Conservation (phyloP, 2,329 filamentous ascomycete genomes). For the Cryphonectria parasitica region DNA sequence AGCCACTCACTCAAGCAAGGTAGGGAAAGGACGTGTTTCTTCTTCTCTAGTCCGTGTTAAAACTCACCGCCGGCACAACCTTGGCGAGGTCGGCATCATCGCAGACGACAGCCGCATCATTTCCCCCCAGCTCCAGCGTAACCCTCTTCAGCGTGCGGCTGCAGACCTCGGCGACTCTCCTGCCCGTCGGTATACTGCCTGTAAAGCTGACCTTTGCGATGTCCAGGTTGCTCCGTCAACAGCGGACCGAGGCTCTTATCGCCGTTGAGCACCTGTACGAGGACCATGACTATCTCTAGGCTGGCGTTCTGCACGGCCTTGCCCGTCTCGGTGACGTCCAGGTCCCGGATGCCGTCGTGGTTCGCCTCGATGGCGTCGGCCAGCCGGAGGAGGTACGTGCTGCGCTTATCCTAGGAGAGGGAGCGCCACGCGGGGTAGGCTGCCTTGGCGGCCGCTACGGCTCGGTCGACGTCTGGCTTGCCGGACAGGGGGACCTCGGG, state of each 20-base stretch:
- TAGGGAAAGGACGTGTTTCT: background rate
- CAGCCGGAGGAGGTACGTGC: conserved; percentile 16
- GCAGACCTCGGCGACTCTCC: conserved; percentile 46
- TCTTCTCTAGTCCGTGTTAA: too few species aligned
- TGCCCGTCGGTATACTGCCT: conserved; percentile 49
- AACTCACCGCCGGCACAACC: conserved; percentile 35
- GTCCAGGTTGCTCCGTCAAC: conserved; percentile 61
- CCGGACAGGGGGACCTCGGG: conserved; percentile 52
- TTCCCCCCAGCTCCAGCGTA: conserved; percentile 47
- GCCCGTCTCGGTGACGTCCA: conserved; percentile 29
- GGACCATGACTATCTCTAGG: conserved; percentile 26
- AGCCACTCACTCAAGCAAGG: too few species aligned
- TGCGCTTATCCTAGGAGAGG: conserved; percentile 28
- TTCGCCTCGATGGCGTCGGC: conserved; percentile 29
- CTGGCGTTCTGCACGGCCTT: conserved; percentile 28
- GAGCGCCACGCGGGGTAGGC: conserved; percentile 50
- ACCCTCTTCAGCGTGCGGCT: conserved; percentile 51
- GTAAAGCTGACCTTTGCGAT: conserved; percentile 69
- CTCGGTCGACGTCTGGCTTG: conserved; percentile 50
- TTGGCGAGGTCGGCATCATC: conserved; percentile 48
- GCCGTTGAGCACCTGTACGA: conserved; percentile 64
- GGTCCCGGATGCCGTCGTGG: conserved; percentile 25
- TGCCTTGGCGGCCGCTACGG: conserved; percentile 49
- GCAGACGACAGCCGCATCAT: conserved; percentile 46
- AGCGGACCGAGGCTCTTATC: conserved; percentile 63